phyloP scores from a whole-genome alignment of 116 monocot genomes.

The Cymodocea nodosa region DNA sequence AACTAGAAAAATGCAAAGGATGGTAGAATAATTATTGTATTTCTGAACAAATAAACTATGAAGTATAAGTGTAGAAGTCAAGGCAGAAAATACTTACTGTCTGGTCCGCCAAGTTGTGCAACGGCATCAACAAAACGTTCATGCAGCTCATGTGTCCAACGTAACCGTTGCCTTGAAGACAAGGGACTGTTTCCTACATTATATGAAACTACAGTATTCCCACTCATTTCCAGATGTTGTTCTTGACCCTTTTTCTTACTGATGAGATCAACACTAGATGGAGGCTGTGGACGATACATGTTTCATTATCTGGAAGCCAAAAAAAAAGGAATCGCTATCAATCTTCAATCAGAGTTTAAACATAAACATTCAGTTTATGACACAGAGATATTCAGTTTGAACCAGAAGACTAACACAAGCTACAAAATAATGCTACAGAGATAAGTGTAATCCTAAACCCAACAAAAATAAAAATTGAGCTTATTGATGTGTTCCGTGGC shows the following conservation, averaged over 20 bases:
- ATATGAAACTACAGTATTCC: constrained; percentile 11
- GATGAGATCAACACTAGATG: not conserved
- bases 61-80: not conserved
- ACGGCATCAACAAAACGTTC: constrained; percentile 85
- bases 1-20: too few relatives aligned
- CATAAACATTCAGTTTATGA: too few relatives aligned
- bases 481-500: too few relatives aligned
- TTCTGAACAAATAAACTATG: not conserved
- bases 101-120: constrained; percentile 77
- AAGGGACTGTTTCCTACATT: constrained; percentile 14
- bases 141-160: constrained; percentile 83
- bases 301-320: not conserved
- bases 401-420: not conserved
- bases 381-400: too few relatives aligned
- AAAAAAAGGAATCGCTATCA: not conserved
- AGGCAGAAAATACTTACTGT: constrained; percentile 37
- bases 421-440: not conserved
- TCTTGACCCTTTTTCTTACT: constrained; percentile 1
- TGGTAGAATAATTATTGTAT: not conserved
- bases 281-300: not conserved
- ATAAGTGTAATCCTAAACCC: not conserved
- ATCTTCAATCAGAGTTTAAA: too few relatives aligned
- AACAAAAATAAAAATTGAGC: not conserved
- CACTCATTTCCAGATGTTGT: constrained; percentile 23
- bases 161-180: constrained; percentile 46